Conservation (phyloP, 2,329 filamentous ascomycete species). For the Aspergillus candidus region DNA sequence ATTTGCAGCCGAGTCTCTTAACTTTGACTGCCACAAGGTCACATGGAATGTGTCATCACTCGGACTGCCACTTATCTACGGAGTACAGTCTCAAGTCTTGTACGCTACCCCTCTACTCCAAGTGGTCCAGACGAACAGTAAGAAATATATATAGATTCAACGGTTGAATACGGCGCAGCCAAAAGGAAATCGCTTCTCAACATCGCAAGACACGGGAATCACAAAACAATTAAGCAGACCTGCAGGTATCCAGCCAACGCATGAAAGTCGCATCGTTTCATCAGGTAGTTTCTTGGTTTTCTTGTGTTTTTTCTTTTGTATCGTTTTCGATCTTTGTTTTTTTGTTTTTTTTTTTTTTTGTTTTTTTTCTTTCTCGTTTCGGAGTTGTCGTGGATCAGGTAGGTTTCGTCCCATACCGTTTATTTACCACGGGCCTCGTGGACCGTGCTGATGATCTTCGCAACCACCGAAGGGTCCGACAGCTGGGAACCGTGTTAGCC, state of each 20-base stretch:
- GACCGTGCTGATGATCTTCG: conserved; percentile 80
- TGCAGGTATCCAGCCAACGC: neutral
- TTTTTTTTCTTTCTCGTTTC: conserved; percentile 2
- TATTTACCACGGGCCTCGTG: conserved; percentile 47
- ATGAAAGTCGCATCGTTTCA: neutral
- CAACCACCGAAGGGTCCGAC: conserved; percentile 82
- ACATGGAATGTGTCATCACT: too few relatives aligned
- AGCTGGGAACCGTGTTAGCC: conserved; percentile 48
- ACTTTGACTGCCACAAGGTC: too few relatives aligned
- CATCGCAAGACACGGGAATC: conserved; percentile 14
- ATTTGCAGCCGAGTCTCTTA: too few relatives aligned
- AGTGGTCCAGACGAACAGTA: neutral
- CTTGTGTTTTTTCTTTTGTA: neutral
- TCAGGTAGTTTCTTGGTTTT: conserved; percentile 3
- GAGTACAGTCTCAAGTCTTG: too few relatives aligned
- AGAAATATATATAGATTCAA: conserved; percentile 2
- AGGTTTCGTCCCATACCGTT: conserved; percentile 6
- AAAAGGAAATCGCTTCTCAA: conserved; percentile 9
- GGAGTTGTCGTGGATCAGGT: too few relatives aligned
- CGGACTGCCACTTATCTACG: too few relatives aligned
- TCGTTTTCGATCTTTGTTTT: conserved; percentile 2
- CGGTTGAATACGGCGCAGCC: conserved; percentile 10
- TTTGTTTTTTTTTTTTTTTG: conserved; percentile 2
- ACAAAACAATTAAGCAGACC: conserved; percentile 5
- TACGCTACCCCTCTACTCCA: too few relatives aligned